These are phyloP conservation scores for Phylloporus arenicola DNA, from an alignment of 768 basidiomycete genomes.

Conservation along the genomic window DNA sequence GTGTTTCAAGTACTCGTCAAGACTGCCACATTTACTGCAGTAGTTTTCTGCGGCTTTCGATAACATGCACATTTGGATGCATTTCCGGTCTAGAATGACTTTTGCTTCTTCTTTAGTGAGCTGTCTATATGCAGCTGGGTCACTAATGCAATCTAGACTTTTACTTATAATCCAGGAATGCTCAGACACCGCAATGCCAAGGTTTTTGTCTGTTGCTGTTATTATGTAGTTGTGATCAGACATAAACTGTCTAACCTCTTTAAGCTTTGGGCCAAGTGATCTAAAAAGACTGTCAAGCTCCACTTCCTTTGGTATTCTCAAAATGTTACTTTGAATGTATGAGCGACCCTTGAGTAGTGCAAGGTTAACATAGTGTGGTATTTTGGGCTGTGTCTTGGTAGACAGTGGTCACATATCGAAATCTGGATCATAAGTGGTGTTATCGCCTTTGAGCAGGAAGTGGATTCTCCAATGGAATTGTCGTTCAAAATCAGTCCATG, in stretches of 20 bases:
- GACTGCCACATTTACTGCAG: neutral
- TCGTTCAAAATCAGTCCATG: too few species aligned
- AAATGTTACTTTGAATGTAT: too few species aligned
- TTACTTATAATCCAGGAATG: neutral
- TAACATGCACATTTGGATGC: too few species aligned
- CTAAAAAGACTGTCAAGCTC: too few species aligned
- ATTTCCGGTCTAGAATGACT: neutral
- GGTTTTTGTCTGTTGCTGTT: conserved; percentile 1
- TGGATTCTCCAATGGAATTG: too few species aligned
- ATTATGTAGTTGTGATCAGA: neutral
- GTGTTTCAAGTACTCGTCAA: neutral
- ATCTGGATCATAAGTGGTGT: conserved; percentile 8
- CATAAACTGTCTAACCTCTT: neutral
- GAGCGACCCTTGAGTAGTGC: neutral
- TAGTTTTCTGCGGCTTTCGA: too few species aligned
- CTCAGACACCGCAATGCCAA: conserved; percentile 4
- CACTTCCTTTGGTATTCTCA: neutral
- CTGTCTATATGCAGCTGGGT: too few species aligned
- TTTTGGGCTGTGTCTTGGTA: neutral
- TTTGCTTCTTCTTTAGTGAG: neutral
- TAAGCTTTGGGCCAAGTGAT: conserved; percentile 2
- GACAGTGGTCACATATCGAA: conserved; percentile 3
- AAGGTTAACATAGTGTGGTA: conserved; percentile 1
- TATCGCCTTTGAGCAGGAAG: neutral
- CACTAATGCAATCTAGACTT: too few species aligned